These are phyloP conservation scores for Lachnellula willkommii DNA, from an alignment of 2,329 filamentous ascomycete genomes.

Conservation along the genomic window DNA sequence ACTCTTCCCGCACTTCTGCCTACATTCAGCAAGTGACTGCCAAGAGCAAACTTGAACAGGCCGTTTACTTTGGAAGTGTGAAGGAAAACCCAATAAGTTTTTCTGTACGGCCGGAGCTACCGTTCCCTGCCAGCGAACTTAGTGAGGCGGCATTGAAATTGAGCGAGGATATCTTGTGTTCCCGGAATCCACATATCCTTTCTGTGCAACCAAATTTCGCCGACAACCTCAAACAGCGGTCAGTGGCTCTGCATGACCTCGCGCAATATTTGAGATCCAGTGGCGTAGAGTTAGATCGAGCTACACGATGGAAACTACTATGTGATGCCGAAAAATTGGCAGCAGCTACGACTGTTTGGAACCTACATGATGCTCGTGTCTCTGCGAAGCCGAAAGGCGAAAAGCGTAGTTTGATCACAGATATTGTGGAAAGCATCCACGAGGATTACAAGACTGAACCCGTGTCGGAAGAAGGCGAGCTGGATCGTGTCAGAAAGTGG, in stretches of 20 bases:
- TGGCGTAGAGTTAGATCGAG: constrained; percentile 59
- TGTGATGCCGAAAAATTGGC: constrained; percentile 87
- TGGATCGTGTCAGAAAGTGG: constrained; percentile 78
- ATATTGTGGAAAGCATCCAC: constrained; percentile 71
- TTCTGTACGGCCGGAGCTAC: constrained; percentile 58
- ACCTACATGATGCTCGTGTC: constrained; percentile 66
- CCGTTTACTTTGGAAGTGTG: constrained; percentile 83
- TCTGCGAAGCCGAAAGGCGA: constrained; percentile 53
- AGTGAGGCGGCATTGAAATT: constrained; percentile 71
- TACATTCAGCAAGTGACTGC: constrained; percentile 63
- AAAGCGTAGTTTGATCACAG: constrained; percentile 65
- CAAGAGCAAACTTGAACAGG: constrained; percentile 87
- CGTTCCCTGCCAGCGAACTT: constrained; percentile 65
- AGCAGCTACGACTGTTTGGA: constrained; percentile 75
- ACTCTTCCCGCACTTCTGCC: constrained; percentile 55
- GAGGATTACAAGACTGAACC: constrained; percentile 68
- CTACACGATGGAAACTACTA: constrained; percentile 73
- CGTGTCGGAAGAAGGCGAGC: constrained; percentile 60
- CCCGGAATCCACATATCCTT: constrained; percentile 68
- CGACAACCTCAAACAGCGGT: constrained; percentile 69
- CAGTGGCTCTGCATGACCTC: constrained; percentile 68
- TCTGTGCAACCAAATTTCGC: constrained; percentile 71
- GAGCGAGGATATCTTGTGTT: constrained; percentile 76
- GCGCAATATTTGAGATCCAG: constrained; percentile 65
- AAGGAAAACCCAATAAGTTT: constrained; percentile 86